Conservation (phyloP, 208 protist species). For the Polymyxa betae region DNA sequence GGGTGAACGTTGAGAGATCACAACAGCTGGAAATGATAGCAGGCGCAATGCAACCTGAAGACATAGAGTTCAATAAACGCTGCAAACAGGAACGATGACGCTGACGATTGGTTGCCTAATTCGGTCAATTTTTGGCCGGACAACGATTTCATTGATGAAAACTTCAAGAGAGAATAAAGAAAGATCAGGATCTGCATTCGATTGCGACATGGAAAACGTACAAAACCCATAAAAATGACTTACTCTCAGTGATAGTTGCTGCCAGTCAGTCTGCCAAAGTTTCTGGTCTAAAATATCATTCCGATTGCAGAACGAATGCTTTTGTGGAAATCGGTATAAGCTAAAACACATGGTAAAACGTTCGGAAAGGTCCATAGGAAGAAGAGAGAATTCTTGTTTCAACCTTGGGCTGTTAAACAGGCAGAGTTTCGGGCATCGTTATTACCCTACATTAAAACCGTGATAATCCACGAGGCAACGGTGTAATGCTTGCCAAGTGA, state of each 20-base stretch:
- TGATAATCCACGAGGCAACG: no score
- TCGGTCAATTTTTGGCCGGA: background rate
- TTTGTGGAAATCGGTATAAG: background rate
- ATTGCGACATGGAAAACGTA: background rate
- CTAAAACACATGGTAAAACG: background rate
- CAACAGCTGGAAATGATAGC: background rate
- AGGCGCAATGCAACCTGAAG: conserved; percentile 7
- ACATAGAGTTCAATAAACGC: background rate
- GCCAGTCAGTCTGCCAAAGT: no score
- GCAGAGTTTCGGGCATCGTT: no score
- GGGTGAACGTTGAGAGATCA: background rate
- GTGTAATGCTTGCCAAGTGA: no score
- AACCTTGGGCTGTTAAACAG: no score
- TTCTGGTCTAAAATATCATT: no score
- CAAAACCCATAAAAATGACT: background rate
- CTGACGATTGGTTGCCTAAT: background rate
- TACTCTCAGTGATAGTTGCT: background rate
- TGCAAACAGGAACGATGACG: background rate
- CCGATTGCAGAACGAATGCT: background rate
- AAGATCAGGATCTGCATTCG: background rate
- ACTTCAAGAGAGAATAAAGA: conserved; percentile 16
- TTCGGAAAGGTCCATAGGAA: no score
- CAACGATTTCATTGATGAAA: background rate
- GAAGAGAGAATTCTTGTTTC: no score
- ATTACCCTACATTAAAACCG: no score